phyloP scores from a whole-genome alignment of 805 yeast genomes.

The Candida chilensis region DNA sequence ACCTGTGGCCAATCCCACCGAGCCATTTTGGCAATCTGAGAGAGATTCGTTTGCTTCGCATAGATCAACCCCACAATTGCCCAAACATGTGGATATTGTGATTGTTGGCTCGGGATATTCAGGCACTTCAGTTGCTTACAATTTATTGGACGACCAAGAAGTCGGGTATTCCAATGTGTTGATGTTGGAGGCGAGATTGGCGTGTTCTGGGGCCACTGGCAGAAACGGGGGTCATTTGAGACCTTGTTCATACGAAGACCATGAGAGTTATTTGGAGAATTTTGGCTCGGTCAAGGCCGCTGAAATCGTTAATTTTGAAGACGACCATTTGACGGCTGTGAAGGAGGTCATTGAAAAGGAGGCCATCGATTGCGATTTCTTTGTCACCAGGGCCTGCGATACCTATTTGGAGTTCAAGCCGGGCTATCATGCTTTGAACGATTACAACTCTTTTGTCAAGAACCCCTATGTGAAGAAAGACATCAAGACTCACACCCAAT shows the following conservation, averaged over 20 bases:
- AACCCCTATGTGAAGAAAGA: slow-evolving; percentile 4
- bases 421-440: not conserved
- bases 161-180: too few relatives aligned
- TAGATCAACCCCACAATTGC: slow-evolving; percentile 3
- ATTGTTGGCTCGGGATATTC: slow-evolving; percentile 6
- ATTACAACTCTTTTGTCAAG: slow-evolving; percentile 3
- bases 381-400: slow-evolving; percentile 21
- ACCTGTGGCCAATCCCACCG: not conserved
- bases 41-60: not conserved
- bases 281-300: slow-evolving; percentile 2
- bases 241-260: slow-evolving; percentile 6
- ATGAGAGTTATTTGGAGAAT: slow-evolving; percentile 1
- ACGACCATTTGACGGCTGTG: slow-evolving; percentile 5
- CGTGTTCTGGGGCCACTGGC: slow-evolving; percentile 7
- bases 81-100: slow-evolving; percentile 4
- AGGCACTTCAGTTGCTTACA: slow-evolving; percentile 5
- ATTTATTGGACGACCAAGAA: slow-evolving; percentile 2
- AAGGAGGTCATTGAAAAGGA: slow-evolving; percentile 1
- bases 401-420: slow-evolving; percentile 12
- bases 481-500: slow-evolving; percentile 5
- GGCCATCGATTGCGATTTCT: slow-evolving; percentile 28
- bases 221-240: slow-evolving; percentile 6
- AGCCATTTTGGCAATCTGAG: not conserved
- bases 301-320: slow-evolving; percentile 6
- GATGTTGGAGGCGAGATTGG: slow-evolving; percentile 4